Evolutionary conservation across 768 basidiomycete species (phyloP), one percentile per base, ranked within the genome.

Genomic region (Hysterangium stoloniferum): DNA sequence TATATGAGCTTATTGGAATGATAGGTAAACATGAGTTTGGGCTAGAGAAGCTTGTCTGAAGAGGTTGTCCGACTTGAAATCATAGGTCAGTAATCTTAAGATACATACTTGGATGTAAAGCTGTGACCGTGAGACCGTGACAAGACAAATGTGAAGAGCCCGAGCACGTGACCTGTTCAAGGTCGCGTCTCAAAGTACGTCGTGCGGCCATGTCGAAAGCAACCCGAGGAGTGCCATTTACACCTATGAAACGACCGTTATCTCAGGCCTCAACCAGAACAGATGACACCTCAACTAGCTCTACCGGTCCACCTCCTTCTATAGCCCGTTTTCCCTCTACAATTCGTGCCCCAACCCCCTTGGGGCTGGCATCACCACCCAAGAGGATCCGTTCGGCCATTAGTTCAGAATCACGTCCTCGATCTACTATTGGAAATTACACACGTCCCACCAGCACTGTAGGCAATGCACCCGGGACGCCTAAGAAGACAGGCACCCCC

Each of bases 341-440:
- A 41, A 29, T 51, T 42, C 49, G 49, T 28, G 49, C 49, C 9
- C 22, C 22, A 12, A 51, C 49, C 32, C 49, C 49, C 8, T 15
- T 40, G 17, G 37, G 36, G 15, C 37, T 29, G 5, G 33, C 29
- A 5, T 31, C 22, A 1, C 48, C 48, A 27, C 40, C 49, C 6
- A 51, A 41, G 31, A 51, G 32, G 41, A 51, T 51, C 19, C 49
- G 49, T 22, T 37, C 49, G 40, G 36, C 49, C 8, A 25, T 51
- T 28, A 51, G 40, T 31, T 13, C 41, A 12, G 49, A 51, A 42
- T 51, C 49, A 8, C 36, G 49, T 32, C 38, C 49, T 6, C 49
- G 49, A 20, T 51, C 49, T 29, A 51, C 38, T 4, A 6, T 43
- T 1, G 28, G 38, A 3, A 41, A 41, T 19, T 17, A 33, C 8